Evolutionary conservation across 2,329 filamentous ascomycete genomes (phyloP), one percentile per base, ranked within the genome.

Genomic region (Chrysoporthe cubensis): DNA sequence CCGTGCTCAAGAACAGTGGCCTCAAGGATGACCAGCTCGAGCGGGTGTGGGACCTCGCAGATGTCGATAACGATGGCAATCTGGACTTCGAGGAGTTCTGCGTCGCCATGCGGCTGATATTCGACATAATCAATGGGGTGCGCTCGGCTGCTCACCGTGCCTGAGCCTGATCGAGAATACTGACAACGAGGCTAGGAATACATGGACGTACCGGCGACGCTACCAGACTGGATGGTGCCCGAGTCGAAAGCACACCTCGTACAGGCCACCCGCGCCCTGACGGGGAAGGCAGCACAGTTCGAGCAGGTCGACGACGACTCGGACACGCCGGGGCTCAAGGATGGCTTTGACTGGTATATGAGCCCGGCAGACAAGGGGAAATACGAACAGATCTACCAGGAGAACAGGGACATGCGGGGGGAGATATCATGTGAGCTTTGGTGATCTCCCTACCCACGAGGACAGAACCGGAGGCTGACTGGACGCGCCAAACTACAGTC

Each of bases 301-400:
- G 94, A 97, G 79, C 87, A 89, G 70, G 88, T 97, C 69, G 91
- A 94, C 65, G 91, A 94, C 73, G 92, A 97, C 69, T 88, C 90
- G 71, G 94, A 97, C 73, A 89, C 90, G 4, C 88, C 89, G 1
- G 94, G 94, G 0, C 84, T 99, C 71, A 97, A 97, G 78, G 94
- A 97, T 79, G 95, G 95, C 14, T 99, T 99, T 79, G 96, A 99
- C 79, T 99, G 96, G 96, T 99, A 99, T 82, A 99, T 99, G 93
- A 94, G 89, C 69, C 96, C 96, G 0, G 80, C 84, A 42, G 94
- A 99, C 81, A 96, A 96, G 81, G 78, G 88, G 71, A 98, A 97
- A 80, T 99, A 99, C 82, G 94, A 97, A 80, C 93, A 95, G 74
- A 99, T 99, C 80, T 99, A 98, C 81, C 91, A 91, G 71, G 94